Evolutionary conservation across 345 rosid genomes (phyloP), one percentile per base, ranked within the genome.

Genomic region (Arabidopsis suecica): DNA sequence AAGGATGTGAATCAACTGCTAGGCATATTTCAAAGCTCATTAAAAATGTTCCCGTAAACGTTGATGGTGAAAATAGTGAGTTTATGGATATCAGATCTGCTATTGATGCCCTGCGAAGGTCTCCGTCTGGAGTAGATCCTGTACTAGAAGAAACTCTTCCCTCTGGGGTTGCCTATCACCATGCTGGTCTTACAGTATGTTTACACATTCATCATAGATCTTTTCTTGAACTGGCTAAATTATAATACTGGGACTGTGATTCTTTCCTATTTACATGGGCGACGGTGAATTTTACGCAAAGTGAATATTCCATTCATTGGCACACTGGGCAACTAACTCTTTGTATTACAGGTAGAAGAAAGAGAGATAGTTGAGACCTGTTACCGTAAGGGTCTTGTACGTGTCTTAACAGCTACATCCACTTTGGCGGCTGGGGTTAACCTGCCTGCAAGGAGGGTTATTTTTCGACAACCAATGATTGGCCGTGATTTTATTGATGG

Each of bases 341-440:
- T 30, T 45, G 67, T 83, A 75, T 57, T 69, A 65, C 81, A 94
- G 98, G 95, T 88, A 64, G 98, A 91, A 82, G 98, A 94, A 84
- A 91, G 98, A 83, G 98, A 91, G 85, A 81, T 94, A 67, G 87
- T 94, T 73, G 98, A 94, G 79, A 82, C 86, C 74, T 91, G 98
- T 82, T 91, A 90, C 66, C 96, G 98, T 36, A 86, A 79, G 75
- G 98, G 98, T 69, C 94, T 94, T 62, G 81, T 91, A 49, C 95
- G 88, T 58, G 88, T 94, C 70, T 86, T 94, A 81, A 94, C 97
- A 64, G 98, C 98, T 66, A 94, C 98, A 63, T 94, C 98, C 60
- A 94, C 98, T 76, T 84, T 94, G 76, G 98, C 98, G 65, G 98
- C 98, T 65, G 98, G 98, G 45, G 98, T 94, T 69, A 94, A 94